Base-by-base conservation (phyloP, 202 grass and related monocot genomes). In the Schoenoplectus tabernaemontani region DNA sequence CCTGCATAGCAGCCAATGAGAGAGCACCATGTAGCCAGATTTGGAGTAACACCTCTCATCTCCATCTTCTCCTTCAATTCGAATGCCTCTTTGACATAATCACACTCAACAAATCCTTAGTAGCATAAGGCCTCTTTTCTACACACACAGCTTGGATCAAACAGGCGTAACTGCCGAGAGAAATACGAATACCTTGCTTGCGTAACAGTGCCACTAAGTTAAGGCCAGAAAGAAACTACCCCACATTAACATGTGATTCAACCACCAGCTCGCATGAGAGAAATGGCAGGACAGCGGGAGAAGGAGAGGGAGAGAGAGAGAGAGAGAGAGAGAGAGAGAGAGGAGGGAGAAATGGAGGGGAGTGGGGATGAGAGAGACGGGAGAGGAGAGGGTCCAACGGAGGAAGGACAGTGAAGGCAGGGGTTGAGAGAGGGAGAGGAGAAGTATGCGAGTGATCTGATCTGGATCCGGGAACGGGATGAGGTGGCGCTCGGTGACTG, bases 211-310 rank as follows among this genome's bases (percentile, higher is more conserved):
- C 78, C 28, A 89, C 86, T 78, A 98, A 86, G 60, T 98, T 94
- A 85, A 98, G 86, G 84, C 95, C 92, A 70, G 89, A 84, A 69
- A 94, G 91, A 19, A 98, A 57, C 77, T 88, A 92, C 16, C 89
- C 81, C 41, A 34, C 20, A 58, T 85, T 89, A 42, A 92, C 82
- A 85, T 90, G 91, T 5, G 42, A 77, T 72, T 92, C 33, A 26
- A 92, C 84, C 19, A 94, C 83, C 37, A 66, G 61, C 36, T 64
- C 84, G 28, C 88, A 87, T 77, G 92, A 56, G 75, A 74, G 78
- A 92, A 96, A 38, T 41, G 63, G 78, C 83, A 65, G 61, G 28
- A 28, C 28, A 28, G 28, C 28, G 28, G 28, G 28, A 28, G 28
- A 28, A 28, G 28, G 28, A 28, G 28, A 28, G 28, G 28, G 28